Evolutionary conservation across 1,139 yeast genomes (phyloP).

Genomic region (Debaryomycetaceae sp.): DNA sequence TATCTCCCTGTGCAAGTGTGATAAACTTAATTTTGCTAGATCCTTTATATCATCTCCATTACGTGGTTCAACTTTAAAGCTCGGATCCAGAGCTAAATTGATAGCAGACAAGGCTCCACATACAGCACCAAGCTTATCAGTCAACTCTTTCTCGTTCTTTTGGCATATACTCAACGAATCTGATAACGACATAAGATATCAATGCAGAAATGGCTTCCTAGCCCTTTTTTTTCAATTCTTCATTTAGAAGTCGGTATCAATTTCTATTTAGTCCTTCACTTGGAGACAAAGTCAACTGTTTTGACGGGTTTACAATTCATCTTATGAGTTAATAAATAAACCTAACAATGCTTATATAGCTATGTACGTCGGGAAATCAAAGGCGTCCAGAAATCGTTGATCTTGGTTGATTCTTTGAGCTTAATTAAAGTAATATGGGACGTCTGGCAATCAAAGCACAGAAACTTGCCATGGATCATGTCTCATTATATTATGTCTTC

Average conservation of each 20-base stretch:
- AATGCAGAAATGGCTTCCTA: neutral
- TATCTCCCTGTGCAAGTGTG: slow-evolving; percentile 19
- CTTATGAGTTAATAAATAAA: too few species aligned
- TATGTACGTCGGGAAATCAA: too few species aligned
- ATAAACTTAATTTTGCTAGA: slow-evolving; percentile 10
- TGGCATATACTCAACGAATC: neutral
- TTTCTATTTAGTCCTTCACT: too few species aligned
- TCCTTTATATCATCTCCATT: slow-evolving; percentile 3
- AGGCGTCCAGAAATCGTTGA: too few species aligned
- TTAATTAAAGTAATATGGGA: too few species aligned
- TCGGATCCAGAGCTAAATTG: slow-evolving; percentile 15
- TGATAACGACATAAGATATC: neutral
- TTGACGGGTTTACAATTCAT: too few species aligned
- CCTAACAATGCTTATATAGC: too few species aligned
- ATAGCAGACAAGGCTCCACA: slow-evolving; percentile 10
- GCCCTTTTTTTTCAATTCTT: too few species aligned
- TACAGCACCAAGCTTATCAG: neutral
- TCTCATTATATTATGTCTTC: slow-evolving; percentile 34
- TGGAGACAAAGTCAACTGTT: too few species aligned
- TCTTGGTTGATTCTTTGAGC: too few species aligned
- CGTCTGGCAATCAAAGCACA: too few species aligned
- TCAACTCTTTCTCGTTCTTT: neutral
- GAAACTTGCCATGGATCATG: neutral
- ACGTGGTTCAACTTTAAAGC: slow-evolving; percentile 3
- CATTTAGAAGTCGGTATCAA: too few species aligned